Conservation (phyloP, 306 rosid genomes). For the Nissolia schottii region DNA sequence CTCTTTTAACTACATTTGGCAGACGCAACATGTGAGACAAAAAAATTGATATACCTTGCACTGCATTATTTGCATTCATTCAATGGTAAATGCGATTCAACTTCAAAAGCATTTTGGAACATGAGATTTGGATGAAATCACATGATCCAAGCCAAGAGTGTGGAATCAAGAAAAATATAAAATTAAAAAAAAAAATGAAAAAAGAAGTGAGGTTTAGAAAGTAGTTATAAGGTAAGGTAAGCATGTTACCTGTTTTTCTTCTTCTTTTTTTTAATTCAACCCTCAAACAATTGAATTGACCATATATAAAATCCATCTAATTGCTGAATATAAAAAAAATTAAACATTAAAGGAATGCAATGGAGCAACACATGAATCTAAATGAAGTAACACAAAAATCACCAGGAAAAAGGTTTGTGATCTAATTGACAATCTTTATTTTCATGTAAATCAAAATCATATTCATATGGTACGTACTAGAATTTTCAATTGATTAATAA, state of each 20-base stretch:
- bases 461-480: neutral
- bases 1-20: too few species aligned
- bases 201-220: slow-evolving; percentile 21
- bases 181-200: neutral
- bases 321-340: neutral
- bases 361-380: slow-evolving; percentile 32
- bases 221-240: slow-evolving; percentile 35
- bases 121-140: slow-evolving; percentile 11
- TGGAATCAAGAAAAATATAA: neutral
- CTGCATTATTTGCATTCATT: neutral
- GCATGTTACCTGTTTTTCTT: slow-evolving; percentile 31
- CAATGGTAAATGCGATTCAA: neutral
- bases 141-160: neutral
- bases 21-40: too few species aligned
- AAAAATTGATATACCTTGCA: neutral
- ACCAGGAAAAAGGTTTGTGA: slow-evolving; percentile 40
- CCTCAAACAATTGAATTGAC: neutral
- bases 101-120: neutral
- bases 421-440: neutral
- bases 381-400: slow-evolving; percentile 21
- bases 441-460: neutral
- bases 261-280: too few species aligned
- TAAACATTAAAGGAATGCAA: slow-evolving; percentile 2
- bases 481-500: neutral
- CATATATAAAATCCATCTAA: neutral